phyloP scores from a whole-genome alignment of 148 eudicot genomes.

The Fagopyrum esculentum region DNA sequence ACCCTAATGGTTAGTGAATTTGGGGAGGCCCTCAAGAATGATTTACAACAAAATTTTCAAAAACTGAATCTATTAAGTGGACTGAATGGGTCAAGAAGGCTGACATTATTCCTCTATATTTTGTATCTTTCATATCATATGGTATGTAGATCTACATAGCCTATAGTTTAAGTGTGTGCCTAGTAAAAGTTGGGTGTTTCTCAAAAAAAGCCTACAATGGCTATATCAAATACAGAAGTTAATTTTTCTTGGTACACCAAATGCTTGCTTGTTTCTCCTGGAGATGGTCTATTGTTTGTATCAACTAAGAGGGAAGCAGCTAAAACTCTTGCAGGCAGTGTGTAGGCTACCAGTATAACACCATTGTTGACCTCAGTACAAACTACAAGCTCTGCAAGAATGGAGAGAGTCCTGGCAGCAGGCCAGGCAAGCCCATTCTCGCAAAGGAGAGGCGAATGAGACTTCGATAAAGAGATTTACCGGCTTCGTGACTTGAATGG shows the following conservation, averaged over 20 bases:
- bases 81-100: background rate
- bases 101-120: background rate
- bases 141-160: slow-evolving; percentile 6
- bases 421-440: background rate
- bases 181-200: background rate
- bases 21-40: background rate
- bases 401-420: background rate
- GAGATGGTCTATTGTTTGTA: background rate
- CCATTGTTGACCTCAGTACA: background rate
- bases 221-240: background rate
- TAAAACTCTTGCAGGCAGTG: no score
- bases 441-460: background rate
- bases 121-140: background rate
- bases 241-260: background rate
- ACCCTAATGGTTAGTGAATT: slow-evolving; percentile 15
- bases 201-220: background rate
- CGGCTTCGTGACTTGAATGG: background rate
- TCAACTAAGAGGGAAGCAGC: background rate
- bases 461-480: background rate
- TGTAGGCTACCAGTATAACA: background rate
- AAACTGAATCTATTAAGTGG: background rate
- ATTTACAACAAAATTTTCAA: background rate
- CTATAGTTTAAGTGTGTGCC: background rate
- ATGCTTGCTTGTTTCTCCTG: background rate
- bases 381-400: slow-evolving; percentile 4